Percentiles rank a stretch among this genome's conserved stretches.
phyloP scores from a whole-genome alignment of 345 rosid genomes.

The Hevea brasiliensis region DNA sequence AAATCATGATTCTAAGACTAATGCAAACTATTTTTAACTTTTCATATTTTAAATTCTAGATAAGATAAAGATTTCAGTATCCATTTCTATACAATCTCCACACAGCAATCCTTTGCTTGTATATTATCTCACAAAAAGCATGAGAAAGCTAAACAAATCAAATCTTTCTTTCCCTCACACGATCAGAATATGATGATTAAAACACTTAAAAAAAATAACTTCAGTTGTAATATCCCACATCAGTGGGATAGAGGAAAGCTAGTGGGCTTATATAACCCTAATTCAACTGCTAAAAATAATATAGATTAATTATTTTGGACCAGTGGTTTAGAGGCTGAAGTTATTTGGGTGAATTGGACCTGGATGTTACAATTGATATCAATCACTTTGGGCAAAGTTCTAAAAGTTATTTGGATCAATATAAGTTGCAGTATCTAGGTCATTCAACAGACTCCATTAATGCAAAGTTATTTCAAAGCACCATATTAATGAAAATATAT shows the following conservation, averaged over 20 bases:
- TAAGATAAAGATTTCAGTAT: conserved; percentile 22
- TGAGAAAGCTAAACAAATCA: conserved; percentile 20
- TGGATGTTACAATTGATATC: too few species aligned
- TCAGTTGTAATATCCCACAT: too few species aligned
- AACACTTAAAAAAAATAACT: background rate
- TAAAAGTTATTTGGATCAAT: too few species aligned
- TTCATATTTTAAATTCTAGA: conserved; percentile 11
- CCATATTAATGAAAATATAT: conserved; percentile 16
- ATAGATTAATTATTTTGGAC: too few species aligned
- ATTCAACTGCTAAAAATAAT: too few species aligned
- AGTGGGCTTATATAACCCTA: too few species aligned
- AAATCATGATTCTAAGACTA: background rate
- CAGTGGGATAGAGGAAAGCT: too few species aligned
- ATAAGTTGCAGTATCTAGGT: conserved; percentile 23
- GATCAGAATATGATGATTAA: conserved; percentile 14
- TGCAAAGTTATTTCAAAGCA: conserved; percentile 29
- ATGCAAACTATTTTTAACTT: background rate
- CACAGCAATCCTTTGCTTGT: conserved; percentile 7
- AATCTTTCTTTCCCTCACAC: conserved; percentile 2
- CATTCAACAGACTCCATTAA: conserved; percentile 26
- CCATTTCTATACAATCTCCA: conserved; percentile 25
- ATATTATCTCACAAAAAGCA: background rate
- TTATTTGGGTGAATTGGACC: too few species aligned
- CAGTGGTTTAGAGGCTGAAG: too few species aligned
- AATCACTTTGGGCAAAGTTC: too few species aligned